Conservation (phyloP, 1,284 basidiomycete species). For the Phenoliferia sp. region DNA sequence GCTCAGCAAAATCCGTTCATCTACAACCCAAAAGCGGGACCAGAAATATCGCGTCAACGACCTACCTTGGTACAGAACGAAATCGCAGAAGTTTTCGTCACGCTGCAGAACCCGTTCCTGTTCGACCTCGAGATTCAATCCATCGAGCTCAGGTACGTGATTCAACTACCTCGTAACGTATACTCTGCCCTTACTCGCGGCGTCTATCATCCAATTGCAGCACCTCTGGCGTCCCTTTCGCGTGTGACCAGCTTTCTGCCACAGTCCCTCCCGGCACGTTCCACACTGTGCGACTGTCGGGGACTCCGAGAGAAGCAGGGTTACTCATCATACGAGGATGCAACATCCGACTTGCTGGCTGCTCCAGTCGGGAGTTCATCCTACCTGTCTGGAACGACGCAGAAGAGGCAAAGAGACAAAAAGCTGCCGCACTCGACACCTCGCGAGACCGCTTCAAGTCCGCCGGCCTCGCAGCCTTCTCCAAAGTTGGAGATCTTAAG, state of each 20-base stretch:
- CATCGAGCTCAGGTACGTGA: conserved; percentile 66
- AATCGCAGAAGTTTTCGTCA: conserved; percentile 69
- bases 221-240: conserved; percentile 72
- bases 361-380: conserved; percentile 64
- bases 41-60: conserved; percentile 51
- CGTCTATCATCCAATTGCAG: conserved; percentile 51
- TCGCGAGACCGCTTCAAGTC: conserved; percentile 47
- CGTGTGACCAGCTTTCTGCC: conserved; percentile 56
- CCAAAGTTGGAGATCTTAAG: not conserved
- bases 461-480: conserved; percentile 45
- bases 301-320: conserved; percentile 63
- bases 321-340: conserved; percentile 70
- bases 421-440: conserved; percentile 33
- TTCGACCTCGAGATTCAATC: conserved; percentile 83
- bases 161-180: not conserved
- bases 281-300: conserved; percentile 67
- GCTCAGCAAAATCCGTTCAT: conserved; percentile 60
- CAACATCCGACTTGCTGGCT: conserved; percentile 67
- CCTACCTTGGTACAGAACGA: conserved; percentile 70
- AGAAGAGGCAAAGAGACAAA: conserved; percentile 60
- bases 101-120: conserved; percentile 82
- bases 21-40: conserved; percentile 69
- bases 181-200: conserved; percentile 13
- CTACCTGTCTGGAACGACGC: conserved; percentile 68
- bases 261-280: conserved; percentile 67